These are phyloP conservation scores for Trichoderma endophyticum DNA, from an alignment of 2,329 filamentous ascomycete genomes.

Conservation along the genomic window DNA sequence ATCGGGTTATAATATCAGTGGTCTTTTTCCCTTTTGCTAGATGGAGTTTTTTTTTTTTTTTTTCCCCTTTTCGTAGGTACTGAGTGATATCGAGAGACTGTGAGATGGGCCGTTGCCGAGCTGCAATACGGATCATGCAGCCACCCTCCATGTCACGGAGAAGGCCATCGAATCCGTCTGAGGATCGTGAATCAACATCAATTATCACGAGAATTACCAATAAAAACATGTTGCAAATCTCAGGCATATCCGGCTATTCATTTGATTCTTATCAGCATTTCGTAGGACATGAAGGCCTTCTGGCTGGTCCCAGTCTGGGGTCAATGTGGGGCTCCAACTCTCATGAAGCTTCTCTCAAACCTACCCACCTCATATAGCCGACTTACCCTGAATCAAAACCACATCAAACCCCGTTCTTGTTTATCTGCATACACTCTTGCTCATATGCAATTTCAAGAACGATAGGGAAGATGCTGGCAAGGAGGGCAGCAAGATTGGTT, in stretches of 20 bases:
- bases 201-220: background rate
- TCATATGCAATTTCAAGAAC: background rate
- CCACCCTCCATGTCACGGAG: background rate
- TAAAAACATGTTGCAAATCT: background rate
- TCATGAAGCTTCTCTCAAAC: background rate
- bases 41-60: background rate
- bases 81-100: background rate
- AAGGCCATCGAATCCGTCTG: background rate
- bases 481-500: background rate
- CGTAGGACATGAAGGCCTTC: background rate
- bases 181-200: background rate
- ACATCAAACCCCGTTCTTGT: background rate
- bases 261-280: background rate
- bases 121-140: background rate
- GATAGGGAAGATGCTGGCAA: constrained; percentile 14
- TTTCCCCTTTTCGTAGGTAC: background rate
- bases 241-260: background rate
- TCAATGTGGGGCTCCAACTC: background rate
- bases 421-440: background rate
- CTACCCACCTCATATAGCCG: background rate
- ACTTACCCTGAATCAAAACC: background rate
- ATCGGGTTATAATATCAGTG: background rate
- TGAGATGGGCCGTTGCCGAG: background rate
- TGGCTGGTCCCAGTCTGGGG: background rate
- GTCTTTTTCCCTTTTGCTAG: background rate